Evolutionary conservation across 495 filamentous ascomycete genomes (phyloP).

Genomic region (Sabuloglossum arenarium): DNA sequence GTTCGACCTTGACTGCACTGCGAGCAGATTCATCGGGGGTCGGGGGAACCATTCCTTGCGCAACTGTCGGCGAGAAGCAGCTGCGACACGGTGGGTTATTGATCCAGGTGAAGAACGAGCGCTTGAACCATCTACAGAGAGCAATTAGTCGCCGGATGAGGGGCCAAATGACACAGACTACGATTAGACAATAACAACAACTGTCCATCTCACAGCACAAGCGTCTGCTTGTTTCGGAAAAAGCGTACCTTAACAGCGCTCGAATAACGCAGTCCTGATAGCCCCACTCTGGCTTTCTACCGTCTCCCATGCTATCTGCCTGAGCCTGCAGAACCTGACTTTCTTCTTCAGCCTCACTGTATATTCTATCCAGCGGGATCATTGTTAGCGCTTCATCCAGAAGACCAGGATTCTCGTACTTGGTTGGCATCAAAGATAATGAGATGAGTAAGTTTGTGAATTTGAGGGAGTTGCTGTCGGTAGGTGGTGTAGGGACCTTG

Average conservation of each 20-base stretch:
- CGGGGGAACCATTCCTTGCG: slow-evolving; percentile 61
- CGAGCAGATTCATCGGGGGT: slow-evolving; percentile 73
- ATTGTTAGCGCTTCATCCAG: slow-evolving; percentile 76
- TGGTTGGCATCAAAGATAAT: slow-evolving; percentile 63
- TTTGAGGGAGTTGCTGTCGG: slow-evolving; percentile 51
- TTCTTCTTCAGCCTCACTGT: slow-evolving; percentile 86
- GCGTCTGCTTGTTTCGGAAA: not conserved
- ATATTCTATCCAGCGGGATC: slow-evolving; percentile 82
- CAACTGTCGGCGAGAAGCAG: slow-evolving; percentile 67
- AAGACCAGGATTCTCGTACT: slow-evolving; percentile 92
- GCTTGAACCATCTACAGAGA: slow-evolving; percentile 77
- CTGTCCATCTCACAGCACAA: not conserved
- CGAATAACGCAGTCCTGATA: slow-evolving; percentile 96
- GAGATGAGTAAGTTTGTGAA: slow-evolving; percentile 70
- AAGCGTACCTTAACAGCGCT: slow-evolving; percentile 54
- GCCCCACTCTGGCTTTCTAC: slow-evolving; percentile 74
- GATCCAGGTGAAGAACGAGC: slow-evolving; percentile 87
- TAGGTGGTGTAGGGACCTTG: slow-evolving; percentile 58
- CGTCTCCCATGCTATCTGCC: slow-evolving; percentile 61
- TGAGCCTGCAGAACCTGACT: slow-evolving; percentile 66
- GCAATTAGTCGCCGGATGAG: no score
- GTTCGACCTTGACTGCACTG: slow-evolving; percentile 68
- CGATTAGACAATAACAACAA: slow-evolving; percentile 6
- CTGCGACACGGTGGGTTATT: slow-evolving; percentile 76
- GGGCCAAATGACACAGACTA: no score